Conservation (phyloP, 2,329 filamentous ascomycete species). For the Neodidymelliopsis sp. region DNA sequence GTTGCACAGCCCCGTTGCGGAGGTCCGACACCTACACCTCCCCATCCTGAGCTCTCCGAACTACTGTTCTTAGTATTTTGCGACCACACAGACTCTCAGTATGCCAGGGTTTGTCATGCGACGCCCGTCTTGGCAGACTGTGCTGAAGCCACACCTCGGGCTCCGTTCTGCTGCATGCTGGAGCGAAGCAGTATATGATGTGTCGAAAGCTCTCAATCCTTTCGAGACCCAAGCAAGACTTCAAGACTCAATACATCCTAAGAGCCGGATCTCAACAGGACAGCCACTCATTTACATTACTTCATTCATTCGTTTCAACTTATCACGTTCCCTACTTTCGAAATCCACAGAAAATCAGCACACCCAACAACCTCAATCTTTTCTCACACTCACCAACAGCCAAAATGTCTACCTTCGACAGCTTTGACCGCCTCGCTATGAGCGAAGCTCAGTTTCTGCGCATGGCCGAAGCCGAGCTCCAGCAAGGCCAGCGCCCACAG, state of each 20-base stretch:
- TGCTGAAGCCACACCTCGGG: background rate
- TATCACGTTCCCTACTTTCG: slow-evolving; percentile 13
- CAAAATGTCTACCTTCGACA: slow-evolving; percentile 19
- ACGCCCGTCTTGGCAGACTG: background rate
- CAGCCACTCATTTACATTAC: slow-evolving; percentile 14
- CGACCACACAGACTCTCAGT: background rate
- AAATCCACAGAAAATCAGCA: background rate
- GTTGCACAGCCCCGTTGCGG: slow-evolving; percentile 6
- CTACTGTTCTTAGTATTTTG: background rate
- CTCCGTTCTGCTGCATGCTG: slow-evolving; percentile 1
- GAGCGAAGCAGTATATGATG: slow-evolving; percentile 14
- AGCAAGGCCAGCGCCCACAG: slow-evolving; percentile 1
- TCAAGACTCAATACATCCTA: slow-evolving; percentile 3
- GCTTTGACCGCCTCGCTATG: slow-evolving; percentile 22
- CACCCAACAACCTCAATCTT: background rate
- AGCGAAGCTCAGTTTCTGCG: slow-evolving; percentile 18
- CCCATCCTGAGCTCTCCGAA: slow-evolving; percentile 4
- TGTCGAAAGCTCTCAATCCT: background rate
- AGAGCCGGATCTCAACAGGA: slow-evolving; percentile 21
- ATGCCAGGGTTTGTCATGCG: slow-evolving; percentile 15
- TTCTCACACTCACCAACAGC: background rate
- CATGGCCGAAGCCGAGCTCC: slow-evolving; percentile 14
- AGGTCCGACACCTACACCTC: too few relatives aligned
- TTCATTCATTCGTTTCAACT: background rate
- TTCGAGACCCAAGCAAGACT: slow-evolving; percentile 15